phyloP scores from a whole-genome alignment of 805 yeast species.

The Lipomyces yamadae region DNA sequence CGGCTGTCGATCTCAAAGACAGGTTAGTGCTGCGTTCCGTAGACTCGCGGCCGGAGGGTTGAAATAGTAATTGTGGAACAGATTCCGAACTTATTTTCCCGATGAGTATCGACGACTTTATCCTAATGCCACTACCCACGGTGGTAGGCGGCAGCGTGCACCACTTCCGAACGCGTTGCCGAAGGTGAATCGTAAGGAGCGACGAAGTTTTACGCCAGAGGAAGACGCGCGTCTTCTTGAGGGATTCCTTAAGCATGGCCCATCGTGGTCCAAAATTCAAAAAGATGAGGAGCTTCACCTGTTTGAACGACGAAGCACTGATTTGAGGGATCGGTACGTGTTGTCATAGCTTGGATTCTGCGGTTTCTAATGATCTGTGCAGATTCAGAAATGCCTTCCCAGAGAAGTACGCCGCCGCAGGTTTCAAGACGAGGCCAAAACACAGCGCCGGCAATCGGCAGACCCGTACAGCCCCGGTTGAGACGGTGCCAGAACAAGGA shows the following conservation, averaged over 20 bases:
- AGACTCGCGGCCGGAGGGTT: background rate
- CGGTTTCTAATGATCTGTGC: background rate
- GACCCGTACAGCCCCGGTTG: slow-evolving; percentile 31
- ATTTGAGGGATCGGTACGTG: slow-evolving; percentile 49
- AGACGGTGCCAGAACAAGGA: slow-evolving; percentile 12
- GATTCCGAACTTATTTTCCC: slow-evolving; percentile 53
- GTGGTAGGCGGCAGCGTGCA: slow-evolving; percentile 39
- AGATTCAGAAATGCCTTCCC: slow-evolving; percentile 53
- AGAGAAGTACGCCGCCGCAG: slow-evolving; percentile 51
- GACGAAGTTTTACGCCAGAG: slow-evolving; percentile 50
- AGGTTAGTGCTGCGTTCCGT: slow-evolving; percentile 14
- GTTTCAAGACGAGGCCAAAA: slow-evolving; percentile 46
- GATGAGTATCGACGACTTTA: slow-evolving; percentile 52
- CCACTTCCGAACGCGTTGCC: slow-evolving; percentile 43
- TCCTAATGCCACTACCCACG: slow-evolving; percentile 54
- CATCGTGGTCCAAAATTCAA: slow-evolving; percentile 54
- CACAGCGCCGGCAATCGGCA: slow-evolving; percentile 23
- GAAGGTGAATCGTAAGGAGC: slow-evolving; percentile 52
- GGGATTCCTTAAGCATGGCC: slow-evolving; percentile 52
- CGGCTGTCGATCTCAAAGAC: slow-evolving; percentile 54
- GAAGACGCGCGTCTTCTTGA: slow-evolving; percentile 51
- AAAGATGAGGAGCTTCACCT: slow-evolving; percentile 49
- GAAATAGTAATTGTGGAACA: slow-evolving; percentile 4
- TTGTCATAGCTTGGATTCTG: background rate
- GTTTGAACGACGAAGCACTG: slow-evolving; percentile 51